Evolutionary conservation across 73 alveolate species (phyloP).

Genomic region (Uronychia setigera): DNA sequence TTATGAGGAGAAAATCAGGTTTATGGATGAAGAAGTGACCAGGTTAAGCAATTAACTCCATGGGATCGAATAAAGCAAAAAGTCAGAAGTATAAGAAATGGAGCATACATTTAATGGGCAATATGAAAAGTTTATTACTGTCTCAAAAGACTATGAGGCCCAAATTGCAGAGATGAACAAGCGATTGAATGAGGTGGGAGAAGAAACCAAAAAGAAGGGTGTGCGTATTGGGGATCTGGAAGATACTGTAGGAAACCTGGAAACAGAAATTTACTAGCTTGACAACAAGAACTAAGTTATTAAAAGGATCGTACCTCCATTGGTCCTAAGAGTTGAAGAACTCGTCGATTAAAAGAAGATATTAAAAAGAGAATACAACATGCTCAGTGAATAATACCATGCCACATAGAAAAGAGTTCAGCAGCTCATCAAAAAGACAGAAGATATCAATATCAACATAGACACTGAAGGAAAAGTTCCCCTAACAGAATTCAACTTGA

Average conservation of each 20-base stretch:
- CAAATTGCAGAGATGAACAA: background rate
- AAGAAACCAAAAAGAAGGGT: background rate
- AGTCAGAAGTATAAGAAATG: background rate
- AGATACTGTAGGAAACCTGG: background rate
- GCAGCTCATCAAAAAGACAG: background rate
- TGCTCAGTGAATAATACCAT: slow-evolving; percentile 1
- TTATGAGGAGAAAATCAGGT: background rate
- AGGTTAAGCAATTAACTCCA: background rate
- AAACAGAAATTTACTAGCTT: background rate
- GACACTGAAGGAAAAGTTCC: too few relatives aligned
- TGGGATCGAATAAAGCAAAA: background rate
- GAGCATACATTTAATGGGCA: background rate
- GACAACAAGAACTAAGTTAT: background rate
- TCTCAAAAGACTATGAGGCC: background rate
- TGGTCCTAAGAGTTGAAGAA: slow-evolving; percentile 3
- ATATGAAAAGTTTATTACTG: background rate
- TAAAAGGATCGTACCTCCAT: background rate
- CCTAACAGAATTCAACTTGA: too few relatives aligned
- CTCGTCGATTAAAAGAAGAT: slow-evolving; percentile 7
- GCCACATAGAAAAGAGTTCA: background rate
- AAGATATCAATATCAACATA: too few relatives aligned
- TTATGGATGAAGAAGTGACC: background rate
- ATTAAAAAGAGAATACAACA: slow-evolving; percentile 9
- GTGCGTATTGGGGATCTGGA: background rate
- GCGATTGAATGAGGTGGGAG: background rate